Evolutionary conservation across 176 grass and related monocot genomes (phyloP), one percentile per base, ranked within the genome.

Genomic region (Bromus sterilis): DNA sequence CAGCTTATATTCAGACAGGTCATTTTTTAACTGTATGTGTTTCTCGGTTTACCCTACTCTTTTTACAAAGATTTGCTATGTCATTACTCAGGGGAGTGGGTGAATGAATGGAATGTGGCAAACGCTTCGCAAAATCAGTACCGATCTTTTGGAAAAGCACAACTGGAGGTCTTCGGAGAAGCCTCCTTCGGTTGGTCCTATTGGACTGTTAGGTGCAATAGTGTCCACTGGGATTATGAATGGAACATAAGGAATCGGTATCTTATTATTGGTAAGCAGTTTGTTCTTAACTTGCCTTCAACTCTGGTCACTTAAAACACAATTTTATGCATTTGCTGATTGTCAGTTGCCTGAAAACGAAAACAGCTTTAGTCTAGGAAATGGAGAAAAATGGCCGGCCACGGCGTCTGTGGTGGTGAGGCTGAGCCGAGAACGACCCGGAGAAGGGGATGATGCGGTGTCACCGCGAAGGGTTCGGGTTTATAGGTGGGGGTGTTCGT

Each of bases 161-260:
- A 97, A 36, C 48, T 94, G 49, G 91, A 94, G 16, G 94, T 91
- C 62, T 94, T 90, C n/a, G 83, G 58, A 5, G 83, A 90, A 74
- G 94, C 91, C 66, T 97, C 94, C 24, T 97, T 97, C 78, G 94
- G 94, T 32, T 97, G 91, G 94, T 94, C 89, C 63, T 94, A 87
- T 79, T 97, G 94, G 94, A 97, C 94, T 11, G 56, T 97, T 49
- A 94, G 84, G 63, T 92, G 91, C 93, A 87, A 88, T 49, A 83
- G 65, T 71, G 77, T 91, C 33, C 94, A 97, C 79, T 97, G 91
- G 91, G 89, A 94, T 77, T 97, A 92, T 56, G 84, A 97, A 66
- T 97, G 91, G 91, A 94, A 97, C 56, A 77, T 90, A 77, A 82
- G 80, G 39, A 92, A 92, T 56, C 66, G 4, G 4, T 97, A 86